These are phyloP conservation scores for Microdochium bolleyi DNA, from an alignment of 2,329 filamentous ascomycete genomes.

Conservation along the genomic window DNA sequence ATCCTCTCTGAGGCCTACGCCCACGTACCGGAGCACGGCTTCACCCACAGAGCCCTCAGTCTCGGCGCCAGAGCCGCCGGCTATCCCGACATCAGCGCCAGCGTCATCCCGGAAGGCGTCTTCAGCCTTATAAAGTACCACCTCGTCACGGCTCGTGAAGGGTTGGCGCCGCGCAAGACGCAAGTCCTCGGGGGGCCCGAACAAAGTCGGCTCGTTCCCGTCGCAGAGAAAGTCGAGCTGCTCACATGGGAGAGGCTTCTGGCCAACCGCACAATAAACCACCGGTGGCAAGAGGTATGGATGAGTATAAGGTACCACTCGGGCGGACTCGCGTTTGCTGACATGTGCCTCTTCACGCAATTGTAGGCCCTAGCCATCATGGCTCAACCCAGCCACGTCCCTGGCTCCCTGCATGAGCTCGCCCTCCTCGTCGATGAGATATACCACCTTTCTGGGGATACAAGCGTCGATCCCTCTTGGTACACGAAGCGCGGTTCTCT, in stretches of 20 bases:
- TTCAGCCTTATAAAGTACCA: slow-evolving; percentile 80
- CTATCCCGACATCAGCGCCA: slow-evolving; percentile 79
- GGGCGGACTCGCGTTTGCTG: not conserved
- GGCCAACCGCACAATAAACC: slow-evolving; percentile 65
- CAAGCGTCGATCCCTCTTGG: slow-evolving; percentile 77
- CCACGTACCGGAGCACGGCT: slow-evolving; percentile 76
- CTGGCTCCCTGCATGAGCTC: slow-evolving; percentile 70
- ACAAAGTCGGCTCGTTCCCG: slow-evolving; percentile 26
- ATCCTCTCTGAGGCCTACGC: slow-evolving; percentile 76
- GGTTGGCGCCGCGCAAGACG: slow-evolving; percentile 36
- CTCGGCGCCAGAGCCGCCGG: slow-evolving; percentile 77
- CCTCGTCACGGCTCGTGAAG: slow-evolving; percentile 57
- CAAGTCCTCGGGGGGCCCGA: slow-evolving; percentile 27
- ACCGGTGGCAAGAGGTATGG: slow-evolving; percentile 76
- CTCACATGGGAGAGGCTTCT: slow-evolving; percentile 71
- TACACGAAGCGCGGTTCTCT: slow-evolving; percentile 59
- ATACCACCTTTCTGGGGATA: slow-evolving; percentile 77
- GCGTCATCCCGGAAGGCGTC: slow-evolving; percentile 69
- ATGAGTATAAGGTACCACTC: not conserved
- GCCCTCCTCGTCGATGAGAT: slow-evolving; percentile 85
- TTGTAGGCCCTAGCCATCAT: slow-evolving; percentile 77
- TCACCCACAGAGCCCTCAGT: slow-evolving; percentile 64
- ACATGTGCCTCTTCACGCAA: slow-evolving; percentile 1
- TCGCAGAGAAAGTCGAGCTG: slow-evolving; percentile 58
- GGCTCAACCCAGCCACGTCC: slow-evolving; percentile 74